Conservation (phyloP, 805 yeast genomes). For the Cyberlindnera maclurae region DNA sequence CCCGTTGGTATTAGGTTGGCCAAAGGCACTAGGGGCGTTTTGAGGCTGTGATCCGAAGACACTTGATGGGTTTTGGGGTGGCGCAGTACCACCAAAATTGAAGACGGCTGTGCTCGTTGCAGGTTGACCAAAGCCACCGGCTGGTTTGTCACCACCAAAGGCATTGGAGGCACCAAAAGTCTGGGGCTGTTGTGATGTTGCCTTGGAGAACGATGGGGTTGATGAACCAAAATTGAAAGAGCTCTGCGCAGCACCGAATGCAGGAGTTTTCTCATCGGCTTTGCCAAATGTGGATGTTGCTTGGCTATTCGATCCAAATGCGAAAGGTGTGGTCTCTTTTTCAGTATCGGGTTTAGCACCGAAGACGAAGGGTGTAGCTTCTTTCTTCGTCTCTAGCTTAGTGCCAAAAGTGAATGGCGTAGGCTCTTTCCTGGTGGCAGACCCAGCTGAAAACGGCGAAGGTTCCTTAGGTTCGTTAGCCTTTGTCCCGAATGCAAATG, state of each 20-base stretch:
- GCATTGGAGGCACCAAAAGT: neutral
- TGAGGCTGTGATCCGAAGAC: conserved; percentile 12
- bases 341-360: conserved; percentile 2
- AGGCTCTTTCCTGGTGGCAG: neutral
- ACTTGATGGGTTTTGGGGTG: conserved; percentile 13
- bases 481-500: conserved; percentile 2
- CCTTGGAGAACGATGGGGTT: neutral
- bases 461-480: neutral
- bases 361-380: conserved; percentile 5
- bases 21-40: conserved; percentile 7
- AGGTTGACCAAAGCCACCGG: neutral
- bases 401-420: conserved; percentile 4
- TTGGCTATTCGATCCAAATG: conserved; percentile 5
- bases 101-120: conserved; percentile 6
- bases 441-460: neutral
- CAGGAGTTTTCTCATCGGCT: too few relatives aligned
- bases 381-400: neutral
- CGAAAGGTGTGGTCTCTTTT: conserved; percentile 12
- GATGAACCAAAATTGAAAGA: neutral
- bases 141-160: neutral
- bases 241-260: neutral
- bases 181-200: neutral
- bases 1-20: conserved; percentile 7
- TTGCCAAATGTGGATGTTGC: neutral
- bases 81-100: conserved; percentile 16